These are phyloP conservation scores for Cercospora canescens DNA, from an alignment of 2,329 filamentous ascomycete genomes.

Conservation along the genomic window DNA sequence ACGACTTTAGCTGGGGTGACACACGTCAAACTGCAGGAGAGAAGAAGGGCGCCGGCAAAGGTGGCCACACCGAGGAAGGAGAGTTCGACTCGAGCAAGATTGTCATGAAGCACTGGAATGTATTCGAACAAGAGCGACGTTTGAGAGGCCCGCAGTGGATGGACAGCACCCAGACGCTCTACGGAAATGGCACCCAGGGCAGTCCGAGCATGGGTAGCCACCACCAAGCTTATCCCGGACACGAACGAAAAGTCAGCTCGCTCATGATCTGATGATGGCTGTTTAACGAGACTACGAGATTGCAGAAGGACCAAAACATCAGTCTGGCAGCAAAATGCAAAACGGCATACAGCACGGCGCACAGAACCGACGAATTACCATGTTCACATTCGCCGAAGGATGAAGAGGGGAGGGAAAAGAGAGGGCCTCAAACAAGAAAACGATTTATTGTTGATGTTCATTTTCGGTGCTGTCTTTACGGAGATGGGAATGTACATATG, in stretches of 20 bases:
- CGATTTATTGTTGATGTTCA: conserved; percentile 5
- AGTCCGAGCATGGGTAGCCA: conserved; percentile 10
- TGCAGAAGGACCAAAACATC: neutral
- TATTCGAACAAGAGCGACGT: conserved; percentile 73
- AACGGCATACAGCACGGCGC: neutral
- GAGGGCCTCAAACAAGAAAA: neutral
- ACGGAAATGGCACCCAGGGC: conserved; percentile 18
- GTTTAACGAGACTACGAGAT: neutral
- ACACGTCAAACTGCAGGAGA: conserved; percentile 94
- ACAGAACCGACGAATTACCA: neutral
- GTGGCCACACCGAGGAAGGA: conserved; percentile 66
- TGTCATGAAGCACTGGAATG: conserved; percentile 98
- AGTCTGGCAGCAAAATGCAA: neutral
- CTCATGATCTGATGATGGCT: conserved; percentile 19
- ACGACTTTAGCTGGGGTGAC: conserved; percentile 99
- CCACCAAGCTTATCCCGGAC: conserved; percentile 17
- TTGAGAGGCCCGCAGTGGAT: conserved; percentile 25
- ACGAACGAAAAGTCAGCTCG: conserved; percentile 28
- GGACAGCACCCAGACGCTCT: conserved; percentile 10
- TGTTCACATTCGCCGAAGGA: neutral
- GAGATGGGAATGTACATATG: conserved; percentile 1
- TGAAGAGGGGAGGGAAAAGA: neutral
- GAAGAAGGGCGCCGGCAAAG: conserved; percentile 77
- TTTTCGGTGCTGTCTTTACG: neutral
- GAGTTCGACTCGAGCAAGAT: conserved; percentile 99